These are phyloP conservation scores for Hypoxylon crocopeplum DNA, from an alignment of 495 filamentous ascomycete species.

Conservation along the genomic window DNA sequence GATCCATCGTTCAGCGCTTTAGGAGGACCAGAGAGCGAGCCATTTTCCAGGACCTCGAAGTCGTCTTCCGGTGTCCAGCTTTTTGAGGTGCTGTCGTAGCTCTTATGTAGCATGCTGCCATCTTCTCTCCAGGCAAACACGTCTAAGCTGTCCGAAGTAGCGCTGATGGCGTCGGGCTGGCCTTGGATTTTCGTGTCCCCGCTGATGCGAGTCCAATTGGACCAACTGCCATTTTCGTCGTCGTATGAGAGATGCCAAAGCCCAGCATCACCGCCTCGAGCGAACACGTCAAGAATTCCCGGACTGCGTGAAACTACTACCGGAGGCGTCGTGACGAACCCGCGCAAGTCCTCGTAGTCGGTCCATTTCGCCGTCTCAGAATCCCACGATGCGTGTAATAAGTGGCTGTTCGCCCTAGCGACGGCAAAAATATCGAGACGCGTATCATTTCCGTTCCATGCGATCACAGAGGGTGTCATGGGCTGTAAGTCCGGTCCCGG, in stretches of 20 bases:
- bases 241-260: slow-evolving; percentile 20
- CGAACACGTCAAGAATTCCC: slow-evolving; percentile 19
- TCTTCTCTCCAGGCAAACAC: slow-evolving; percentile 15
- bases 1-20: slow-evolving; percentile 7
- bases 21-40: not conserved
- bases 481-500: slow-evolving; percentile 9
- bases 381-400: slow-evolving; percentile 13
- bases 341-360: slow-evolving; percentile 12
- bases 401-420: slow-evolving; percentile 13
- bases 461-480: slow-evolving; percentile 8
- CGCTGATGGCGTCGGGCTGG: slow-evolving; percentile 10
- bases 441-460: slow-evolving; percentile 16
- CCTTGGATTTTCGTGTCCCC: slow-evolving; percentile 3
- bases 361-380: slow-evolving; percentile 8
- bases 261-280: slow-evolving; percentile 13
- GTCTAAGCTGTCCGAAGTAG: slow-evolving; percentile 5
- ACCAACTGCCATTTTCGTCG: not conserved
- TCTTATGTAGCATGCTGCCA: slow-evolving; percentile 5
- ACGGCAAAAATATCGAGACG: slow-evolving; percentile 19
- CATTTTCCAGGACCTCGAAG: not conserved
- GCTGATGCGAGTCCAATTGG: slow-evolving; percentile 11
- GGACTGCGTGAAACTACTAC: slow-evolving; percentile 12
- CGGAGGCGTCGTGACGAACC: slow-evolving; percentile 14
- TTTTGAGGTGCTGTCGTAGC: slow-evolving; percentile 2
- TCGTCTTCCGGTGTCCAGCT: slow-evolving; percentile 5